phyloP scores from a whole-genome alignment of 2,329 filamentous ascomycete species.

The Microcyclosporella mali region DNA sequence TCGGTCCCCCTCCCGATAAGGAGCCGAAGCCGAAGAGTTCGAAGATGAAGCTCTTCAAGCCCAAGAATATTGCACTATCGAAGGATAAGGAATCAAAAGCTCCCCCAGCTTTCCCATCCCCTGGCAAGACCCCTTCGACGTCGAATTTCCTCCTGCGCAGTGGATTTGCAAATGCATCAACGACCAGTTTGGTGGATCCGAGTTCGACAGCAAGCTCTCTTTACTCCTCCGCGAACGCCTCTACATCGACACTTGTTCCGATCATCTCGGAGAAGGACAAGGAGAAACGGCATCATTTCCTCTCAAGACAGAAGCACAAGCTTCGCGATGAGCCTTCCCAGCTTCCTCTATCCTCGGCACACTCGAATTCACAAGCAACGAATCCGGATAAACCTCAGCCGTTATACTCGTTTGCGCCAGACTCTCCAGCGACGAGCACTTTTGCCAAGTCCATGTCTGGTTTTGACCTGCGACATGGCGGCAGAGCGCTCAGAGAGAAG shows the following conservation, averaged over 20 bases:
- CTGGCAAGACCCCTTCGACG: constrained; percentile 34
- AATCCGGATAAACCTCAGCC: constrained; percentile 70
- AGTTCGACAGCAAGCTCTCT: constrained; percentile 54
- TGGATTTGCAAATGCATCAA: constrained; percentile 61
- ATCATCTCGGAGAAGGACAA: constrained; percentile 56
- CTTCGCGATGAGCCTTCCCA: constrained; percentile 60
- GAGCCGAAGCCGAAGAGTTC: constrained; percentile 63
- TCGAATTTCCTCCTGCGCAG: constrained; percentile 58
- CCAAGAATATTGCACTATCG: constrained; percentile 66
- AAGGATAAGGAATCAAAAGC: constrained; percentile 59
- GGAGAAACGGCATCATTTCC: constrained; percentile 71
- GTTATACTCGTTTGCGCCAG: constrained; percentile 72
- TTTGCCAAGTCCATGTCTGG: constrained; percentile 81
- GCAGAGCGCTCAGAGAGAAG: constrained; percentile 70
- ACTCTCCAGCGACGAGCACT: constrained; percentile 61
- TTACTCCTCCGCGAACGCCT: constrained; percentile 70
- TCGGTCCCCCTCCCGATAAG: constrained; percentile 38
- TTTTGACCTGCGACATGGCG: constrained; percentile 70
- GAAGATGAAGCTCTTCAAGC: constrained; percentile 75
- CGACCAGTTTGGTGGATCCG: constrained; percentile 61
- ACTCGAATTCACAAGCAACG: constrained; percentile 68
- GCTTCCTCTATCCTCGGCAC: constrained; percentile 66
- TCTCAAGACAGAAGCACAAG: constrained; percentile 74
- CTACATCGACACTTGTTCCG: constrained; percentile 68
- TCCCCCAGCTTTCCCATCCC: constrained; percentile 64